Conservation (phyloP, 1,284 basidiomycete genomes). For the Thelephora terrestris region DNA sequence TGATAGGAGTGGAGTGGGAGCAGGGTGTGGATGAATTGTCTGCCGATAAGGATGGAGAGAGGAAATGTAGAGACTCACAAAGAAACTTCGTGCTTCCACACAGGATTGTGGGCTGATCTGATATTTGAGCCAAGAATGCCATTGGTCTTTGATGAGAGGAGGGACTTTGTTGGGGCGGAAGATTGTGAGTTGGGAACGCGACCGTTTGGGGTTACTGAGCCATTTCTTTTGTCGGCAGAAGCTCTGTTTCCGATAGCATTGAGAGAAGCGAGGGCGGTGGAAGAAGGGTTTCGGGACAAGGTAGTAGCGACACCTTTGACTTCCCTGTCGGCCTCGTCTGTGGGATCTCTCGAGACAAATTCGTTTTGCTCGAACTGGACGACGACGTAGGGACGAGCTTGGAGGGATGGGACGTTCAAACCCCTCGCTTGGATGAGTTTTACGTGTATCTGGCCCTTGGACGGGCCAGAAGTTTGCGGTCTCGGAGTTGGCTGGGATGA, state of each 20-base stretch:
- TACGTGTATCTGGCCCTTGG: conserved; percentile 84
- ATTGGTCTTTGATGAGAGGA: conserved; percentile 26
- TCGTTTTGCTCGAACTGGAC: conserved; percentile 99
- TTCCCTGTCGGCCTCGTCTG: conserved; percentile 77
- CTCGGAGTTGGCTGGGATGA: conserved; percentile 25
- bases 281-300: conserved; percentile 48
- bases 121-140: conserved; percentile 46
- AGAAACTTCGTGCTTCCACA: conserved; percentile 98
- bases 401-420: conserved; percentile 63
- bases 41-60: background rate
- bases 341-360: conserved; percentile 90
- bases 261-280: conserved; percentile 55
- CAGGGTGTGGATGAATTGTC: conserved; percentile 4
- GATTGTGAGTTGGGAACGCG: background rate
- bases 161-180: conserved; percentile 11
- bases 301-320: conserved; percentile 70
- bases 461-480: conserved; percentile 26
- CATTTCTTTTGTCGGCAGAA: conserved; percentile 16
- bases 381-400: conserved; percentile 86
- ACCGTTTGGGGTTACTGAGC: background rate
- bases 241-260: conserved; percentile 57
- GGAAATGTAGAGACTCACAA: conserved; percentile 55
- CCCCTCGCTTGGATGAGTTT: conserved; percentile 90
- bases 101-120: conserved; percentile 75
- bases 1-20: background rate